Percentiles rank a stretch among this genome's conserved stretches.
Evolutionary conservation across 495 filamentous ascomycete species (phyloP).

Genomic region (Parathielavia appendiculata): DNA sequence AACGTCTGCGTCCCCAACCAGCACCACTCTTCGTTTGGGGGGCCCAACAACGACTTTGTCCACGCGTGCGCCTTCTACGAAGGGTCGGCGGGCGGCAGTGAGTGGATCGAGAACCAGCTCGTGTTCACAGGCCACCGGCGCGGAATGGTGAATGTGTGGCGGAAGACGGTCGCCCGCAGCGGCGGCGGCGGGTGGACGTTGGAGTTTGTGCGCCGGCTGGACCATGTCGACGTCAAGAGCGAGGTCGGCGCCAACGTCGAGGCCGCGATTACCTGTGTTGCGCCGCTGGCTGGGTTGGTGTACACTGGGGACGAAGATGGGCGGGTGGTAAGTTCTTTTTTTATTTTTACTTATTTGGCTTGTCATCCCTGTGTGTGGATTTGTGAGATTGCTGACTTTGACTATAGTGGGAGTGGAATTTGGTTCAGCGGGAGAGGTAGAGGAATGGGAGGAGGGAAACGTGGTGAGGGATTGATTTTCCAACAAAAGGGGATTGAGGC

Average conservation of each 20-base stretch:
- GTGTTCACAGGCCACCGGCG: slow-evolving; percentile 82
- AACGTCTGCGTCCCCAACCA: slow-evolving; percentile 50
- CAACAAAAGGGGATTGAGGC: background rate
- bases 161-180: slow-evolving; percentile 36
- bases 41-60: slow-evolving; percentile 58
- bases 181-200: slow-evolving; percentile 42
- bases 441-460: background rate
- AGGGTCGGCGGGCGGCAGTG: slow-evolving; percentile 63
- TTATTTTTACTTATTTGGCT: background rate
- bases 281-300: slow-evolving; percentile 74
- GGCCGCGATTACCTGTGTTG: slow-evolving; percentile 80
- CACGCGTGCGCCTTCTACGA: slow-evolving; percentile 89
- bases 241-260: slow-evolving; percentile 71
- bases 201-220: slow-evolving; percentile 64
- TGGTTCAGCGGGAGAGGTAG: slow-evolving; percentile 61
- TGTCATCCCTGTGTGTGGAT: slow-evolving; percentile 24
- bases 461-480: background rate
- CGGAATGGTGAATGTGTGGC: slow-evolving; percentile 76
- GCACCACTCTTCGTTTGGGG: background rate
- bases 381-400: slow-evolving; percentile 22
- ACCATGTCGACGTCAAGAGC: slow-evolving; percentile 70
- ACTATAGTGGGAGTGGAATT: slow-evolving; percentile 79
- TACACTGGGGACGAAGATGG: slow-evolving; percentile 94
- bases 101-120: slow-evolving; percentile 84
- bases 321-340: slow-evolving; percentile 54